Conservation (phyloP, 139 green algal genomes). For the Haematococcus sp. region DNA sequence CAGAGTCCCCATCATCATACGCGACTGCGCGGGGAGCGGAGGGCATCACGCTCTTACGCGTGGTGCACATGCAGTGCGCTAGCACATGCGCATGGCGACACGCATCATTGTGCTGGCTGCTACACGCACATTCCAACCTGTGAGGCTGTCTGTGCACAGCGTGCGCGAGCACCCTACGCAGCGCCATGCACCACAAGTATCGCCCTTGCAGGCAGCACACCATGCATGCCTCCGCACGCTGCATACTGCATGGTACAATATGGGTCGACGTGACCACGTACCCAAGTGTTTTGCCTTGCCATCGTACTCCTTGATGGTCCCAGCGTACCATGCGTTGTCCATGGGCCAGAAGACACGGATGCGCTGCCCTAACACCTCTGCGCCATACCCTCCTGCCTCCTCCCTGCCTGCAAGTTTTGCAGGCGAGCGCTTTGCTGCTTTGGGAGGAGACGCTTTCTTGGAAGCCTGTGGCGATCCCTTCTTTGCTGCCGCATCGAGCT, state of each 20-base stretch:
- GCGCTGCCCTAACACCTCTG: conserved; percentile 29
- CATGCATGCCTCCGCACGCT: too few species aligned
- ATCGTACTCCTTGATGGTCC: conserved; percentile 26
- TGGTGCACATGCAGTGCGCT: too few species aligned
- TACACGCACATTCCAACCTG: neutral
- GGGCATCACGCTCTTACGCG: too few species aligned
- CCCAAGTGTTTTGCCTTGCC: conserved; percentile 38
- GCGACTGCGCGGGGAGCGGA: conserved; percentile 27
- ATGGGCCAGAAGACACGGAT: conserved; percentile 59
- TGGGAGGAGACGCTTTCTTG: too few species aligned
- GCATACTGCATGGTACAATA: too few species aligned
- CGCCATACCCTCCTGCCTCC: neutral
- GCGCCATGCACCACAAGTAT: neutral
- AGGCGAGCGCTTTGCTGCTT: neutral
- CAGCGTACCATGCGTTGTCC: conserved; percentile 53
- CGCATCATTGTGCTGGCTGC: neutral
- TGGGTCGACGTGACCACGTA: neutral
- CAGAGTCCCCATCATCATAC: conserved; percentile 79
- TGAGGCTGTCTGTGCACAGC: neutral
- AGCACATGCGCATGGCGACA: neutral
- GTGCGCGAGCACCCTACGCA: neutral
- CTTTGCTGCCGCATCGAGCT: too few species aligned
- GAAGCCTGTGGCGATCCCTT: too few species aligned
- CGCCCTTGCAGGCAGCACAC: too few species aligned
- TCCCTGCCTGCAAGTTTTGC: neutral